Conservation (phyloP, 306 rosid genomes). For the Mimosa pudica region DNA sequence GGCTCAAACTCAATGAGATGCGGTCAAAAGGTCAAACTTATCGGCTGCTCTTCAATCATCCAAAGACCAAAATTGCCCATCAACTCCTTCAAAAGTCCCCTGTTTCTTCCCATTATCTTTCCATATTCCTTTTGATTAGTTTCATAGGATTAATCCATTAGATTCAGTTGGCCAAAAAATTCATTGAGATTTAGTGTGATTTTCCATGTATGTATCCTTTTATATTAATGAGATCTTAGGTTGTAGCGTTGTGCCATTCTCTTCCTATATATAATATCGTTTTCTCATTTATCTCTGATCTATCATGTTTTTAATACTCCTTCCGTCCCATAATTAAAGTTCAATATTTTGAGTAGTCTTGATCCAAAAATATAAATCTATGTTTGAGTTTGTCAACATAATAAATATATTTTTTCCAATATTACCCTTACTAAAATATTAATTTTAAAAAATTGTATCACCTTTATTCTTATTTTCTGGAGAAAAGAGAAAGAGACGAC, state of each 20-base stretch:
- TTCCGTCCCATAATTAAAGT: too few relatives aligned
- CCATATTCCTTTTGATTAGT: neutral
- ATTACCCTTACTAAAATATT: too few relatives aligned
- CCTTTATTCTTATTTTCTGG: too few relatives aligned
- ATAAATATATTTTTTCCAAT: too few relatives aligned
- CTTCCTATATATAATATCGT: neutral
- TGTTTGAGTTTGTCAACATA: too few relatives aligned
- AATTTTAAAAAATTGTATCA: too few relatives aligned
- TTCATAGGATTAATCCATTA: neutral
- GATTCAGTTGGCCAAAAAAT: neutral
- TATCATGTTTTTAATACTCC: too few relatives aligned
- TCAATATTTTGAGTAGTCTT: too few relatives aligned
- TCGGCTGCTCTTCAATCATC: slow-evolving; percentile 13
- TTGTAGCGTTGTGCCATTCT: neutral
- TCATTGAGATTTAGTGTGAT: neutral
- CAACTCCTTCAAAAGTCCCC: neutral
- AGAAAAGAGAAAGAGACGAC: too few relatives aligned
- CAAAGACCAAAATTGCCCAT: slow-evolving; percentile 3
- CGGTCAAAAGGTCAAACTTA: slow-evolving; percentile 27
- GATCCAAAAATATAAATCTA: too few relatives aligned
- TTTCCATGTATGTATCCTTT: neutral
- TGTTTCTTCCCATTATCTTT: neutral
- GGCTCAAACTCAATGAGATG: slow-evolving; percentile 10
- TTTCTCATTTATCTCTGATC: neutral
- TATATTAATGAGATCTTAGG: neutral